These are phyloP conservation scores for Penicillium mononematosum DNA, from an alignment of 495 filamentous ascomycete species.

Conservation along the genomic window DNA sequence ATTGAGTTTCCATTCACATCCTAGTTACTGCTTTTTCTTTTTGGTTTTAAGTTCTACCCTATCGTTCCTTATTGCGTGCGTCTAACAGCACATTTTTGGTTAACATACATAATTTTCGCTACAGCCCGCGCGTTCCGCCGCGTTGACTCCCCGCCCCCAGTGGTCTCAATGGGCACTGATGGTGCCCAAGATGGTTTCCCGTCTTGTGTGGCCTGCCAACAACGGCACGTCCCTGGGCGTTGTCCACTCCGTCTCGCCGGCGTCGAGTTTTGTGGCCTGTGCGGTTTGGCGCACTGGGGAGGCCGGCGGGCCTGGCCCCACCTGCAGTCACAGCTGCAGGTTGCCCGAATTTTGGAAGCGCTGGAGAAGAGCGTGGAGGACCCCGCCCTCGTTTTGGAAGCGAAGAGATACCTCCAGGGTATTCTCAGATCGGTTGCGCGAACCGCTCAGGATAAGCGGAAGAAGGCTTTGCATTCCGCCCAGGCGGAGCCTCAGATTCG, in stretches of 20 bases:
- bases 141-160: conserved; percentile 26
- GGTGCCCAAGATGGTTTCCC: conserved; percentile 37
- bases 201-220: conserved; percentile 56
- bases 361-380: conserved; percentile 58
- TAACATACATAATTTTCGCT: conserved; percentile 7
- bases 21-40: neutral
- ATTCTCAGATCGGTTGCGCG: conserved; percentile 52
- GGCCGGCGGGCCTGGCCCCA: conserved; percentile 57
- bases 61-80: neutral
- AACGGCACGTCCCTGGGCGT: conserved; percentile 51
- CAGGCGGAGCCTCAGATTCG: neutral
- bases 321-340: conserved; percentile 54
- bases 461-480: neutral
- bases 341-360: conserved; percentile 58
- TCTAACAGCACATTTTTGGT: neutral
- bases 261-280: conserved; percentile 63
- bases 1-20: neutral
- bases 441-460: conserved; percentile 5
- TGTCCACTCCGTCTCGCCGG: conserved; percentile 63
- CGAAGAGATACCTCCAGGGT: conserved; percentile 56
- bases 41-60: neutral
- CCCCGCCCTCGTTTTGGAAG: conserved; percentile 47
- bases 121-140: conserved; percentile 43
- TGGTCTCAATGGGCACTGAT: conserved; percentile 37
- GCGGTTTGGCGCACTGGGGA: conserved; percentile 66